Evolutionary conservation across 805 yeast species (phyloP), one percentile per base, ranked within the genome.

Genomic region (Lachancea nothofagi): DNA sequence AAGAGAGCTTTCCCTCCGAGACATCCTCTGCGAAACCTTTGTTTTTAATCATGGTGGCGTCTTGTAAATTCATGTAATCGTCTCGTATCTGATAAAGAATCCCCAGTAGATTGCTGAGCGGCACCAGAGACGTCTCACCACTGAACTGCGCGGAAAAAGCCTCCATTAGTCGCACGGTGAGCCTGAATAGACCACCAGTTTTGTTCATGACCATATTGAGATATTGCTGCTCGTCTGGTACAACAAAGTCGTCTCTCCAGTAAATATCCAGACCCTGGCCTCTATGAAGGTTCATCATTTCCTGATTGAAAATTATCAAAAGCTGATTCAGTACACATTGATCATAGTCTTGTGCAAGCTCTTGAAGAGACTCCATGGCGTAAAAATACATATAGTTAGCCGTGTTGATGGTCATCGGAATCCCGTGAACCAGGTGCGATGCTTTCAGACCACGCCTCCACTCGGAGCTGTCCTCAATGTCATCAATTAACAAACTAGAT

Each of bases 211-310:
- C 95, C 96, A 90, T 89, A 27, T 70, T 70, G 24, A 79, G 57
- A 54, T 89, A 89, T 53, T 84, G 78, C 1, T 61, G 57, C 44
- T 78, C 82, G 4, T 67, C 65, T 0, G 93, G 93, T 33, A 81
- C 69, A 12, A 49, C 42, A 23, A 68, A 52, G 21, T 71, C 65
- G 41, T 87, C 95, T 46, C 97, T 69, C 96, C 97, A 89, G 59
- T 79, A 82, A 15, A 89, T 70, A 51, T 89, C 97, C 44, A 83
- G 61, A 0, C 95, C 94, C 65, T 89, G 97, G 5, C 97, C 97
- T 33, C 83, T 70, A 57, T 89, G 97, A 42, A 89, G 63, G 52
- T 83, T 80, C 38, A 84, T 59, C 77, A 89, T 69, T 51, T 89
- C 96, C 36, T 83, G 83, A 44, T 76, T 68, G 44, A 79, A 71